Evolutionary conservation across 306 rosid genomes (phyloP).

Genomic region (Herpetospermum pedunculosum): DNA sequence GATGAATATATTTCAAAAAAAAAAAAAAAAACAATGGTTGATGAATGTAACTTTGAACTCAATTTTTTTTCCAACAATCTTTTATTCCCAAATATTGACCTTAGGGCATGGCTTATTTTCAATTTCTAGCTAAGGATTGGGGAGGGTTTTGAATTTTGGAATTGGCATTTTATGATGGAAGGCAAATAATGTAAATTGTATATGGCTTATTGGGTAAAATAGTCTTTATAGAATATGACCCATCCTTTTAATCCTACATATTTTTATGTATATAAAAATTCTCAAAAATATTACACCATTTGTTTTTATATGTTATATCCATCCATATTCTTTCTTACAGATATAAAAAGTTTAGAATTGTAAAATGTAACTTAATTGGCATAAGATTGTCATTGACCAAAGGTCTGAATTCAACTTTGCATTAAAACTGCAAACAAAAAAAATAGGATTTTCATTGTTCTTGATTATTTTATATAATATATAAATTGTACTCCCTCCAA

Average conservation of each 20-base stretch:
- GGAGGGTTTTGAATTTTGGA: not conserved
- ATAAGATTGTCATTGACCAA: too few relatives aligned
- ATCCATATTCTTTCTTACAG: not conserved
- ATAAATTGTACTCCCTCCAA: too few relatives aligned
- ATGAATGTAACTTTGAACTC: not conserved
- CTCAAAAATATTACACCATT: not conserved
- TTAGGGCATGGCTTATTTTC: not conserved
- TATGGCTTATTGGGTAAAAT: not conserved
- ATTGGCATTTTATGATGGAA: not conserved
- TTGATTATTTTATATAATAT: too few relatives aligned
- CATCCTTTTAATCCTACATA: not conserved
- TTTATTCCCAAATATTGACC: not conserved
- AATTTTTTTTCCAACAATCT: not conserved
- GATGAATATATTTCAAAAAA: not conserved
- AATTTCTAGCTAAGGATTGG: too few relatives aligned
- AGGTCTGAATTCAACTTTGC: too few relatives aligned
- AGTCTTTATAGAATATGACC: not conserved
- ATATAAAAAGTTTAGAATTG: too few relatives aligned
- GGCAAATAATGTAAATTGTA: not conserved
- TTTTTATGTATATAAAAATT: not conserved
- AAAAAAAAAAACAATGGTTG: too few relatives aligned
- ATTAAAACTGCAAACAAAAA: too few relatives aligned
- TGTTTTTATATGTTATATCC: not conserved
- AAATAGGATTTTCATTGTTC: too few relatives aligned
- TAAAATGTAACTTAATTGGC: too few relatives aligned